Evolutionary conservation across 2,329 filamentous ascomycete genomes (phyloP), one percentile per base, ranked within the genome.

Genomic region (Pyricularia pennisetigena): DNA sequence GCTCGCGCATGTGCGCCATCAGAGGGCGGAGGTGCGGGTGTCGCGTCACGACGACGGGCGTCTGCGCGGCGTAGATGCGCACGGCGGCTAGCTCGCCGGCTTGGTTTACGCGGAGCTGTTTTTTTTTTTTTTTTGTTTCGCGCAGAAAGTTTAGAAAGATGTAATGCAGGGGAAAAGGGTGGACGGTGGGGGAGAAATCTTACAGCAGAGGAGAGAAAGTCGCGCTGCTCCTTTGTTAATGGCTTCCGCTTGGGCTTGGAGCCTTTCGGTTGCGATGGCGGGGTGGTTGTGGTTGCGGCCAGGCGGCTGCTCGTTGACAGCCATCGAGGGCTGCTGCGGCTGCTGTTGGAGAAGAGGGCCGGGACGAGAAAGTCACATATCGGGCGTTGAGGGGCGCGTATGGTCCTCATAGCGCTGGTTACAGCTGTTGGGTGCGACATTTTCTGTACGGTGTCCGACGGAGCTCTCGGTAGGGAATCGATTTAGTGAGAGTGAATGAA

Each of bases 1-100:
- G 95, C 74, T 95, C 92, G 82, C 97, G 94, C 95, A 99, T 99
- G 84, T 98, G 95, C 74, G 89, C 87, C 93, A 99, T 97, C 35
- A 98, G 81, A 0, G 93, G 90, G 7, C 92, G 90, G 23, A 99
- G 88, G 76, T 97, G 91, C 0, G 95, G 94, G 77, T 97, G 90
- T 4, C 90, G 86, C 72, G 87, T 86, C 68, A 93, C 83, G 67
- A 98, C 81, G n/a, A 89, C 86, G 0, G 94, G 93, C 0, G 88
- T 94, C 78, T 99, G 95, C 1, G 92, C 89, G 1, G 88, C 88
- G 82, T 98, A 99, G 78, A 99, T 99, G 68, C 97, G 87, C 29
- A 92, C 94, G 32, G 95, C 95, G 68, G 95, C 95, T n/a, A 99
- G 87, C 80, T 99, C 95, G 76, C 95, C 95, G 28, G 95, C 93